Evolutionary conservation across 345 rosid genomes (phyloP), one percentile per base, ranked within the genome.

Genomic region (Syzygium oleosum): DNA sequence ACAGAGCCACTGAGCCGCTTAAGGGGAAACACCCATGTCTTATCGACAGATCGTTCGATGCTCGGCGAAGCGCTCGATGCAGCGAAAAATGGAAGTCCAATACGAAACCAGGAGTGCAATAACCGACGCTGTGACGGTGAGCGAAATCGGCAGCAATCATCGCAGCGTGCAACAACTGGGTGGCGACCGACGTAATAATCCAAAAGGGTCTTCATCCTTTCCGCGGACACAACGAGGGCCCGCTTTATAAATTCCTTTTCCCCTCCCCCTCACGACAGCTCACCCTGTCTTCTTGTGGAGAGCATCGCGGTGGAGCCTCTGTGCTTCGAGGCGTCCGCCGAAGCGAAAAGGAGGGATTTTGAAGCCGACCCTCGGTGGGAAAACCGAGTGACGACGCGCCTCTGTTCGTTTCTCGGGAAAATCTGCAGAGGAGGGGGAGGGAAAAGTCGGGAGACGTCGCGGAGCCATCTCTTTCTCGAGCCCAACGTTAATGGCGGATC

Each of bases 161-260:
- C 25, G 79, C 23, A 68, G 0, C 17, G 9, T 43, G 52, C 0
- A 7, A 38, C 9, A 34, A 38, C 55, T 84, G 61, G 16, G 61
- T 16, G 21, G 56, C 65, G 86, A 54, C 61, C 23, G 86, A 22
- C 88, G 84, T 56, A 55, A 85, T 56, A 59, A 85, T 85, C 87
- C 92, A 86, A 92, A 85, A 27, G 65, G 12, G 51, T 88, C 88
- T 46, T 61, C 86, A 87, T 91, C 88, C 13, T 16, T 49, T 55
- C 11, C 29, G 34, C 91, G 92, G 89, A 52, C 6, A 3, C 5
- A 6, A 53, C 92, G 34, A 91, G 84, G 94, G 22, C 59, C 9
- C 12, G 1, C 12, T 2, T 25, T 27, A 85, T 68, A 88, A 22
- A 68, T 68, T 17, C 13, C 34, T 68, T 34, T 38, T n/a, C 8